A percentile compares a stretch with the other conserved stretches of the same genome.
Conservation (phyloP, 345 rosid genomes). For the Cochlearia excelsa region DNA sequence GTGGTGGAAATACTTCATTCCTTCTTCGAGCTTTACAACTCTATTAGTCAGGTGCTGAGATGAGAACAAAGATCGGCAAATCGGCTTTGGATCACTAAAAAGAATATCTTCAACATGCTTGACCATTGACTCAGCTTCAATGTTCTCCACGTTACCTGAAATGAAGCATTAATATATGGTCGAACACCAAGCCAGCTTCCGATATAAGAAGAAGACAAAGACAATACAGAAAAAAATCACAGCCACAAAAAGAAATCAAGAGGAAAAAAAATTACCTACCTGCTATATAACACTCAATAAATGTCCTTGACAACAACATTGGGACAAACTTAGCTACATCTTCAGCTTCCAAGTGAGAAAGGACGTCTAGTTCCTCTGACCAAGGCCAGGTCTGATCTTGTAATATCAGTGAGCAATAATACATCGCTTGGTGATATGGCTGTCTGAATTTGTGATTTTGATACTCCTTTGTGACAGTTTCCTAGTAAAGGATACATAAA, state of each 20-base stretch:
- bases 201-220: not conserved
- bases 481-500: conserved; percentile 41
- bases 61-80: conserved; percentile 66
- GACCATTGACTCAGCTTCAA: conserved; percentile 70
- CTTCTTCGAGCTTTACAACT: conserved; percentile 66
- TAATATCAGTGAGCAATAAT: conserved; percentile 67
- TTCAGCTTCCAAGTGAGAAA: conserved; percentile 55
- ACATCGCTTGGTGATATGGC: conserved; percentile 81
- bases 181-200: conserved; percentile 17
- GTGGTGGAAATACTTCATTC: conserved; percentile 53
- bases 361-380: conserved; percentile 71
- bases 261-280: conserved; percentile 38
- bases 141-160: conserved; percentile 68
- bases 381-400: conserved; percentile 69
- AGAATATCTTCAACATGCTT: conserved; percentile 58
- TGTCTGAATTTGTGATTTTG: conserved; percentile 76
- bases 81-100: conserved; percentile 55
- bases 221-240: conserved; percentile 4
- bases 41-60: conserved; percentile 80
- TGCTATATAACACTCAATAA: conserved; percentile 75
- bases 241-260: not conserved
- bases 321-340: conserved; percentile 74
- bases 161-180: conserved; percentile 11
- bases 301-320: conserved; percentile 68
- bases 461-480: conserved; percentile 65